Evolutionary conservation across 192 early-diverging fungal species (phyloP).

Genomic region (Coemansia sp.): DNA sequence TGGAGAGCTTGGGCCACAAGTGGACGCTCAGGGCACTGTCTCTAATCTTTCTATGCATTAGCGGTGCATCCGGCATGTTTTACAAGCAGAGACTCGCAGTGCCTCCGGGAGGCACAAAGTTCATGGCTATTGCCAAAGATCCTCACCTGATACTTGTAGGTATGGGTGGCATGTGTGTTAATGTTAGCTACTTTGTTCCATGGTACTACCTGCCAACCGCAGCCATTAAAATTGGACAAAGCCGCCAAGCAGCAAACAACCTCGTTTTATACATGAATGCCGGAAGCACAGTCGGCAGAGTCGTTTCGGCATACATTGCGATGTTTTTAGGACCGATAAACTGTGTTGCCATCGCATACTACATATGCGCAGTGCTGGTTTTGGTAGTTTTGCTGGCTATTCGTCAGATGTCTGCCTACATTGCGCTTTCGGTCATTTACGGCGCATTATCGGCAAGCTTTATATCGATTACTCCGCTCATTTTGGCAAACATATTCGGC

Average conservation of each 20-base stretch:
- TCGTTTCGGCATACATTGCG: conserved; percentile 27
- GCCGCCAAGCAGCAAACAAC: conserved; percentile 36
- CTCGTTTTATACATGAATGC: conserved; percentile 42
- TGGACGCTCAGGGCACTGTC: conserved; percentile 39
- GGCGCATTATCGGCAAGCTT: conserved; percentile 34
- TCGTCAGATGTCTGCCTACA: conserved; percentile 38
- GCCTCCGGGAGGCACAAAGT: conserved; percentile 13
- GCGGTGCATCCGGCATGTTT: conserved; percentile 23
- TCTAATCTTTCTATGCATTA: conserved; percentile 21
- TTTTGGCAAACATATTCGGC: conserved; percentile 34
- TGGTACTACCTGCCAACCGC: conserved; percentile 49
- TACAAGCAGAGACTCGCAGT: conserved; percentile 28
- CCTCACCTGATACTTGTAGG: conserved; percentile 20
- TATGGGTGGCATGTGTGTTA: conserved; percentile 31
- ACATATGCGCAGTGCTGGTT: conserved; percentile 28
- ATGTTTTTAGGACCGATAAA: conserved; percentile 31
- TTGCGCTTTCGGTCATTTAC: conserved; percentile 28
- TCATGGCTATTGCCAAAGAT: conserved; percentile 24
- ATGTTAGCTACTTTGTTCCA: conserved; percentile 33
- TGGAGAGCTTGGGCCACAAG: conserved; percentile 46
- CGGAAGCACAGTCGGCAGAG: conserved; percentile 30
- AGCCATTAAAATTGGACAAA: conserved; percentile 33
- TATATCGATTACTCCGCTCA: conserved; percentile 33
- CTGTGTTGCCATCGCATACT: conserved; percentile 26
- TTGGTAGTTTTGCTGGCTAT: conserved; percentile 29